Evolutionary conservation across 768 basidiomycete genomes (phyloP), one percentile per base, ranked within the genome.

Genomic region (Termitomyces sp.): DNA sequence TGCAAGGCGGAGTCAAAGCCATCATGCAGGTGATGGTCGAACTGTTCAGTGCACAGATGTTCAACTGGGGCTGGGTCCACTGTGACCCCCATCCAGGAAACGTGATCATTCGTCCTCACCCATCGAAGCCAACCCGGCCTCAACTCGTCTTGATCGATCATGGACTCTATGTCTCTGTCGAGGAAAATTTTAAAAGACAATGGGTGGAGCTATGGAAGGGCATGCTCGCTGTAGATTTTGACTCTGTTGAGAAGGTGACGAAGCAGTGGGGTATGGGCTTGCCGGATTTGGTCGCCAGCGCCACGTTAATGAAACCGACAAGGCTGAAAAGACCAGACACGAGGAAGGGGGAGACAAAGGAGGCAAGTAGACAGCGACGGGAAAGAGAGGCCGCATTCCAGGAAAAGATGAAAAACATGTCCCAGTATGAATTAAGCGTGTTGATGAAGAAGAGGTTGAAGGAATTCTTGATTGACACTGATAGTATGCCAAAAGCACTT

Each of bases 71-170:
- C 11, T 94, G 86, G 79, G 87, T 94, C 3, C 86, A 91, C 68
- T 92, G 92, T 65, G 83, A 85, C 55, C 83, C 83, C 0, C 83
- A 89, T 61, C 86, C 86, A 2, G 88, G 89, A 10, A 92, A 96
- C 69, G 80, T 95, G 57, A 82, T 83, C 70, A 82, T 87, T 63
- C 89, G 80, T 8, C 82, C 81, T 1, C 71, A 83, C 26, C 84
- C 84, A 19, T 65, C 65, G 15, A 62, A 73, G 19, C 78, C 77
- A 0, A 63, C 61, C 8, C 63, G 68, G 5, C 78, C 84, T 2
- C 86, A 89, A 63, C 75, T 93, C 59, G 88, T 97, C 33, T 76
- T 97, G 12, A 83, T 98, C 63, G 95, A 98, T 67, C 95, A 98
- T 67, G 95, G 95, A 1, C 74, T 98, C 11, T 97, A 96, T 66